phyloP scores from a whole-genome alignment of 148 eudicot species.

The Pouteria glomerata region DNA sequence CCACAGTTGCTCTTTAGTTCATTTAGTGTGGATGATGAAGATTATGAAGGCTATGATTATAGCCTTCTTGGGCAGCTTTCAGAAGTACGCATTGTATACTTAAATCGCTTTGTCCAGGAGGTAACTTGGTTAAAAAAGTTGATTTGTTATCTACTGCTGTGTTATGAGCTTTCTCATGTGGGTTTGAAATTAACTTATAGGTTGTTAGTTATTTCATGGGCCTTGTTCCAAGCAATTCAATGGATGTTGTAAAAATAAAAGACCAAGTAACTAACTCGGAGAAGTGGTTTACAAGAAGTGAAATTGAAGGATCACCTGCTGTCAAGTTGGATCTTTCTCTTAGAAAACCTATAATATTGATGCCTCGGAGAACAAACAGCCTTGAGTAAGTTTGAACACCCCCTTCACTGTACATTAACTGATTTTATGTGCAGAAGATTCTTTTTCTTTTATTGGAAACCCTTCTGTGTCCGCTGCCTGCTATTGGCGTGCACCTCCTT shows the following conservation, averaged over 20 bases:
- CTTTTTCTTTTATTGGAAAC: no score
- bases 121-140: conserved; percentile 26
- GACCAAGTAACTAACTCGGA: conserved; percentile 86
- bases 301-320: conserved; percentile 96
- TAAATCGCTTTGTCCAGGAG: conserved; percentile 96
- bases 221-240: conserved; percentile 68
- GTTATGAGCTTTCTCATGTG: conserved; percentile 17
- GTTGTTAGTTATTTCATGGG: conserved; percentile 82
- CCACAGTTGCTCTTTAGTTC: conserved; percentile 76
- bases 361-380: conserved; percentile 89
- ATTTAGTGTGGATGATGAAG: conserved; percentile 67
- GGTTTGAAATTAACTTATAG: conserved; percentile 28
- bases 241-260: conserved; percentile 55
- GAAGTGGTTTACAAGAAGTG: conserved; percentile 78
- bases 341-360: conserved; percentile 81
- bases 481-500: neutral
- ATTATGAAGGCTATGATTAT: conserved; percentile 84
- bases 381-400: conserved; percentile 55
- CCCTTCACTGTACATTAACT: neutral
- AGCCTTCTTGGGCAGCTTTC: conserved; percentile 85
- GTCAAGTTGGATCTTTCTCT: conserved; percentile 82
- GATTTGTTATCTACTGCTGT: conserved; percentile 3
- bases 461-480: no score
- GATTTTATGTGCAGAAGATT: neutral
- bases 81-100: conserved; percentile 85